Evolutionary conservation across 2,329 filamentous ascomycete genomes (phyloP), one percentile per base, ranked within the genome.

Genomic region (Fonsecaea multimorphosa): DNA sequence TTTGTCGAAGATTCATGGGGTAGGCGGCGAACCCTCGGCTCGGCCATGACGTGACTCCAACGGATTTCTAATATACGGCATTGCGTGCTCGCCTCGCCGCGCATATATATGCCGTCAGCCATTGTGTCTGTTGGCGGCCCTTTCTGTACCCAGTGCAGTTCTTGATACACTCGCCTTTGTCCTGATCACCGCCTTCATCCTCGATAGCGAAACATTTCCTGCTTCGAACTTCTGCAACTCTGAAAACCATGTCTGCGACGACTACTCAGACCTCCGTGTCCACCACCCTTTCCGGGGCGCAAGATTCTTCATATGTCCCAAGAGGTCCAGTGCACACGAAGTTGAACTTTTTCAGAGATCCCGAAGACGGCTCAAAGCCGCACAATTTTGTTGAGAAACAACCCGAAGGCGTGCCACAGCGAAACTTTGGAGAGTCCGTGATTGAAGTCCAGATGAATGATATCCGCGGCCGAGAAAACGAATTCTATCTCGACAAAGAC

Each of bases 401-500:
- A 0, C 86, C 89, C 0, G 77, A 82, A 1, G 89, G 87, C 64
- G 74, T 83, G 29, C 87, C 87, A 0, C 84, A 87, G 73, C 84
- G 84, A 69, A 96, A 96, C 83, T 91, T 86, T 77, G 77, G 77
- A 60, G 78, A 82, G 65, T 72, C 77, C 46, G 52, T 76, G 8
- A 82, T 86, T 24, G 74, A 82, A 2, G 85, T 92, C 32, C 74
- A 75, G 3, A 85, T 97, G 72, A 80, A 83, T 67, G 93, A 97
- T 79, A 84, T 93, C 72, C 90, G 93, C 60, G 90, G 89, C 58
- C 82, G 81, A 58, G 92, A 95, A 74, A 74, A 80, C 2, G 79
- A 84, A 19, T 93, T 89, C 78, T 84, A 77, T 7, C 84, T 95
- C 14, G 89, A 94, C 79, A 82, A 81, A 63, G 87, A 93, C 76